phyloP scores from a whole-genome alignment of 768 basidiomycete species.

The Xerocomus brunneocitrinus region DNA sequence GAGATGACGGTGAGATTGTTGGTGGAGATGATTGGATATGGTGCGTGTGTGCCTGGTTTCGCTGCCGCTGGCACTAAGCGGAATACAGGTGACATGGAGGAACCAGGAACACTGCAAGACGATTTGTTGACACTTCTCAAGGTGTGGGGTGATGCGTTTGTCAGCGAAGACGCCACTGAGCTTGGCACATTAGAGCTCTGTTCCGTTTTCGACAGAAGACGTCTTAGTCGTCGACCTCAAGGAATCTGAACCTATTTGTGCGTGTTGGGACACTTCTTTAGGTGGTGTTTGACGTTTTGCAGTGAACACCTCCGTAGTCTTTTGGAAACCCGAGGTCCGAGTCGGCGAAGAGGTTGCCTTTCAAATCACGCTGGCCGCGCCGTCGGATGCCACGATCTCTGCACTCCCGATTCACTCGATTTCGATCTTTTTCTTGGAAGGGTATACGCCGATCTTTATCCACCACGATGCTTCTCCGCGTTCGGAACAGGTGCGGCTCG shows the following conservation, averaged over 20 bases:
- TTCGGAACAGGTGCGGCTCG: slow-evolving; percentile 16
- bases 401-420: slow-evolving; percentile 60
- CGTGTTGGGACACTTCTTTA: slow-evolving; percentile 20
- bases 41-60: slow-evolving; percentile 35
- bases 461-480: slow-evolving; percentile 34
- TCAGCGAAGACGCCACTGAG: neutral
- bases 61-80: neutral
- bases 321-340: slow-evolving; percentile 63
- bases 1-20: slow-evolving; percentile 73
- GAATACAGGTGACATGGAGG: slow-evolving; percentile 42
- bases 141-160: slow-evolving; percentile 36
- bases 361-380: slow-evolving; percentile 64
- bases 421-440: slow-evolving; percentile 53
- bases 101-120: slow-evolving; percentile 52
- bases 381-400: slow-evolving; percentile 43
- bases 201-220: slow-evolving; percentile 54
- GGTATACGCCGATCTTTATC: slow-evolving; percentile 47
- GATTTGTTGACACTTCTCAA: slow-evolving; percentile 70
- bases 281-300: slow-evolving; percentile 4
- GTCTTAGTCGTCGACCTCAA: slow-evolving; percentile 58
- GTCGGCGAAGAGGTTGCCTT: slow-evolving; percentile 65
- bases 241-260: slow-evolving; percentile 62
- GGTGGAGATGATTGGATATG: slow-evolving; percentile 78
- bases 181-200: slow-evolving; percentile 52
- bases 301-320: slow-evolving; percentile 67